A percentile compares a stretch with the other conserved stretches of the same genome.
These are phyloP conservation scores for Aurinia saxatilis DNA, from an alignment of 345 rosid species.

Conservation along the genomic window DNA sequence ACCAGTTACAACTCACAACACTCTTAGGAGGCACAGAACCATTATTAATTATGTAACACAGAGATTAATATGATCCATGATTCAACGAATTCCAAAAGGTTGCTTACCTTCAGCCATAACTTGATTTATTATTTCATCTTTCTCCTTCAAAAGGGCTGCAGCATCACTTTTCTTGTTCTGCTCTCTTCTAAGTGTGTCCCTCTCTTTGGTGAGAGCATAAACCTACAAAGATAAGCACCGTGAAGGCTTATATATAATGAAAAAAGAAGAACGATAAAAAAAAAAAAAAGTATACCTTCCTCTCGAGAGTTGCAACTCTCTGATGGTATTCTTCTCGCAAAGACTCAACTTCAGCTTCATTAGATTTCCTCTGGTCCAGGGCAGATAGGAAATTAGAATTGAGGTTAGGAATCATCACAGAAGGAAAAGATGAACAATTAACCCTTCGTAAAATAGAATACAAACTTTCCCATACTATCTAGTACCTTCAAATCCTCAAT, in stretches of 20 bases:
- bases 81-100: constrained; percentile 21
- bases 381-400: constrained; percentile 21
- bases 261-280: constrained; percentile 3
- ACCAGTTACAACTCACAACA: too few relatives aligned
- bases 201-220: constrained; percentile 94
- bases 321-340: constrained; percentile 98
- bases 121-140: constrained; percentile 96
- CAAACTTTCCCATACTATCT: constrained; percentile 10
- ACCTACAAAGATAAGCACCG: constrained; percentile 41
- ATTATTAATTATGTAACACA: not conserved
- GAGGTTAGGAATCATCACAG: not conserved
- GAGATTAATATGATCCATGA: not conserved
- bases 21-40: not conserved
- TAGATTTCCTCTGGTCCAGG: constrained; percentile 72
- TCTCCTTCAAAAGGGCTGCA: constrained; percentile 95
- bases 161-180: constrained; percentile 94
- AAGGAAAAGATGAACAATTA: constrained; percentile 1
- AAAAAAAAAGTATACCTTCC: constrained; percentile 55
- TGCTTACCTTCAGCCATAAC: constrained; percentile 97
- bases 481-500: constrained; percentile 87
- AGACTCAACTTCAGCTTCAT: constrained; percentile 90
- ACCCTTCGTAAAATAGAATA: constrained; percentile 10
- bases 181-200: constrained; percentile 96
- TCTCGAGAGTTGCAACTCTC: constrained; percentile 89
- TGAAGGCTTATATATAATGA: constrained; percentile 1